These are phyloP conservation scores for Xylaria polymorpha DNA, from an alignment of 2,329 filamentous ascomycete species.

Conservation along the genomic window DNA sequence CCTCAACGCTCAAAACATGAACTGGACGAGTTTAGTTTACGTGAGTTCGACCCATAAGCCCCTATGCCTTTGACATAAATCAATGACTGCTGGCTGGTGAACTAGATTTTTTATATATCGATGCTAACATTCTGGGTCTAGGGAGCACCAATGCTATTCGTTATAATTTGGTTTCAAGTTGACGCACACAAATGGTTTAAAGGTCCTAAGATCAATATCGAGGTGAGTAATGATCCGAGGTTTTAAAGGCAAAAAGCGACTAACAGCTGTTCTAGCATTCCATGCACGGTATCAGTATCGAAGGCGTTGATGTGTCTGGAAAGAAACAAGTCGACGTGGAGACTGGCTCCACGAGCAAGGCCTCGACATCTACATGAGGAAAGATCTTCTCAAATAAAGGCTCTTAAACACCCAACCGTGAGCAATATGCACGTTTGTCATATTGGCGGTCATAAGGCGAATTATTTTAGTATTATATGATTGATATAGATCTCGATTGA, in stretches of 20 bases:
- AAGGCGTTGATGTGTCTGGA: conserved; percentile 41
- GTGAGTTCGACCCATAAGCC: conserved; percentile 38
- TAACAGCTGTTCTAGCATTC: conserved; percentile 41
- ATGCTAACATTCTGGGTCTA: conserved; percentile 45
- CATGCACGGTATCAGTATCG: conserved; percentile 43
- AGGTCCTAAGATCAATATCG: conserved; percentile 75
- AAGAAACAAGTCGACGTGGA: conserved; percentile 42
- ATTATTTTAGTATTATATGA: not conserved
- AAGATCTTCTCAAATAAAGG: not conserved
- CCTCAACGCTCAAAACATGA: conserved; percentile 66
- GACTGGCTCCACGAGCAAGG: conserved; percentile 42
- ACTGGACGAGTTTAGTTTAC: conserved; percentile 74
- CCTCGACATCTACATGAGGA: conserved; percentile 20
- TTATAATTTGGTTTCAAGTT: conserved; percentile 71
- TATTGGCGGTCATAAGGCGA: not conserved
- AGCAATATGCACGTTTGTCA: not conserved
- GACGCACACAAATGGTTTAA: conserved; percentile 76
- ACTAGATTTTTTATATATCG: not conserved
- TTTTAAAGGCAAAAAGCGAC: not conserved
- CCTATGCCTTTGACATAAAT: not conserved
- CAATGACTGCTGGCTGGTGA: not conserved
- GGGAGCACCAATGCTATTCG: conserved; percentile 70
- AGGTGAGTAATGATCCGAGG: conserved; percentile 46
- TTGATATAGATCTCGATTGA: not conserved
- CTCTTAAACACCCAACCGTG: not conserved